Conservation (phyloP, 305 asterid species). For the Fraxinus sp. region DNA sequence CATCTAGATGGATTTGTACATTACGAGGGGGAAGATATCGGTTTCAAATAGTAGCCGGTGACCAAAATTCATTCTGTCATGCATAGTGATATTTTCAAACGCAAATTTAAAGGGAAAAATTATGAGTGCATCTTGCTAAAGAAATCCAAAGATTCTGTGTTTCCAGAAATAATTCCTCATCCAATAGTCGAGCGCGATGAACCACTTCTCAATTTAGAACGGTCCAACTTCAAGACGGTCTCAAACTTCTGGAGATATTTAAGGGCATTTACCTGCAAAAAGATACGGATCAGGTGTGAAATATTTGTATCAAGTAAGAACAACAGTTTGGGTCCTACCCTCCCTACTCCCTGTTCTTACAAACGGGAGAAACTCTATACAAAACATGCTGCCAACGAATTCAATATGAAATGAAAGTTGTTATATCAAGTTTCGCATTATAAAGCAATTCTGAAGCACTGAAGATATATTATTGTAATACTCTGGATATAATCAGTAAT, state of each 20-base stretch:
- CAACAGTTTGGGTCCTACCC: background rate
- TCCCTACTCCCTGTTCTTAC: background rate
- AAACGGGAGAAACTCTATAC: background rate
- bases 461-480: background rate
- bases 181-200: conserved; percentile 49
- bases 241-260: conserved; percentile 54
- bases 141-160: background rate
- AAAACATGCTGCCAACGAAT: background rate
- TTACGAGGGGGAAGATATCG: background rate
- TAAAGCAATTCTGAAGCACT: background rate
- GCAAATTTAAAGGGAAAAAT: background rate
- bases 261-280: conserved; percentile 51
- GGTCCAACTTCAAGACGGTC: conserved; percentile 55
- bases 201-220: conserved; percentile 36
- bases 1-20: background rate
- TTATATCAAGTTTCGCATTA: background rate
- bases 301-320: background rate
- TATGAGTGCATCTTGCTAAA: background rate
- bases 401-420: background rate
- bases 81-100: background rate
- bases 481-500: background rate
- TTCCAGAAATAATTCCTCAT: conserved; percentile 1
- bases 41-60: background rate
- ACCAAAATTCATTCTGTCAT: background rate
- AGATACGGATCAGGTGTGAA: conserved; percentile 6